Evolutionary conservation across 2,329 filamentous ascomycete species (phyloP).

Genomic region (Claviceps sp.): DNA sequence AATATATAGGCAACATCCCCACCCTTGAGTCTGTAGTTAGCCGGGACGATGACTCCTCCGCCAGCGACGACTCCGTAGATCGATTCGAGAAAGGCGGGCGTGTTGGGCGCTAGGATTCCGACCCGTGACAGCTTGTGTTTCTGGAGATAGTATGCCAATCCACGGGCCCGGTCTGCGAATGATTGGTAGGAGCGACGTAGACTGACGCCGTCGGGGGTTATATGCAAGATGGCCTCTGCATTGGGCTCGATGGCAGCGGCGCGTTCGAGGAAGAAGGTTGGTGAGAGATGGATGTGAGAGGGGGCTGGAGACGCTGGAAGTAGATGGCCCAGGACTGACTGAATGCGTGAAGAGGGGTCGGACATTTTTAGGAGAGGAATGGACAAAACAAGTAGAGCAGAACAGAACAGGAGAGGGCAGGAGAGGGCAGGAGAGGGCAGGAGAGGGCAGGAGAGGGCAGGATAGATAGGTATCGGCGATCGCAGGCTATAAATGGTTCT

Average conservation of each 20-base stretch:
- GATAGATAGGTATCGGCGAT: too few relatives aligned
- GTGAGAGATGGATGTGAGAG: conserved; percentile 62
- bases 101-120: conserved; percentile 82
- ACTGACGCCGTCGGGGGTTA: conserved; percentile 62
- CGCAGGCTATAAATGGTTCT: too few relatives aligned
- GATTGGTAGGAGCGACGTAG: conserved; percentile 68
- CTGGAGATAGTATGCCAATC: conserved; percentile 78
- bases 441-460: too few relatives aligned
- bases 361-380: conserved; percentile 36
- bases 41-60: conserved; percentile 61
- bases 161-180: conserved; percentile 72
- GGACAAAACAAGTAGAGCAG: too few relatives aligned
- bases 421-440: conserved; percentile 6
- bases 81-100: conserved; percentile 81
- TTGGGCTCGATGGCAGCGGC: conserved; percentile 81
- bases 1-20: conserved; percentile 90
- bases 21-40: conserved; percentile 53
- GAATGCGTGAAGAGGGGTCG: conserved; percentile 46
- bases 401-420: not conserved
- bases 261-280: conserved; percentile 75
- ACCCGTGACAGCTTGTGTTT: conserved; percentile 63
- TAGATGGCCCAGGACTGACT: conserved; percentile 41
- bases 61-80: conserved; percentile 80
- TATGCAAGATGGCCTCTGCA: conserved; percentile 72
- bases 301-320: conserved; percentile 27